Evolutionary conservation across 2,329 filamentous ascomycete genomes (phyloP), one percentile per base, ranked within the genome.

Genomic region (Colletotrichum abscissum): DNA sequence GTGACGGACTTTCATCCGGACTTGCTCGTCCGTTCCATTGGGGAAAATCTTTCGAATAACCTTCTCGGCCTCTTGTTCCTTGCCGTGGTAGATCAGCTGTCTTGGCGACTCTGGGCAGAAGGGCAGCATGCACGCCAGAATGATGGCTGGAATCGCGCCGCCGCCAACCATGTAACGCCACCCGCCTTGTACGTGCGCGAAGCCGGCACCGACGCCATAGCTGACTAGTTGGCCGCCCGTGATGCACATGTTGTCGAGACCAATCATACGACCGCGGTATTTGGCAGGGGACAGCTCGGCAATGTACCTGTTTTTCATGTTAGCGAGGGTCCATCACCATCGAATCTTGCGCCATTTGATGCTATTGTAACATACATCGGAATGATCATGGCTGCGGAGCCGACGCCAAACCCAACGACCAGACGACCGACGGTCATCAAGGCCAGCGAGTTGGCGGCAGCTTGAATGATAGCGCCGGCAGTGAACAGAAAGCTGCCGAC

Each of bases 111-210:
- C 86, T 0, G 86, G 86, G 73, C 85, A 87, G 75, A 85, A 84
- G 1, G 83, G 80, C 1, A 88, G 81, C 4, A 88, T 80, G 22
- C 76, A 78, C 4, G 76, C 81, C 1, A 88, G 82, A 3, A 86
- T 63, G n/a, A 88, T 79, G 2, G 86, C 81, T 2, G 87, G 87
- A 1, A 87, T 66, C 3, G 80, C 87, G 24, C 87, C 87, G 1
- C 84, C 79, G 0, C 83, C 86, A 4, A 88, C 86, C 83, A 88
- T 88, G 55, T 83, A 86, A 67, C 86, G 77, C 87, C 86, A 88
- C n/a, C 84, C 86, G n/a, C 83, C 78, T 9, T 78, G 73, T 0
- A 86, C 82, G 2, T 83, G 56, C 1, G 82, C 78, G 46, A 86
- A 84, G 0, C 77, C 82, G 1, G 83, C 84, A 26, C 83, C 84